Conservation (phyloP, 2,329 filamentous ascomycete genomes). For the Xylariomycetidae sp. region DNA sequence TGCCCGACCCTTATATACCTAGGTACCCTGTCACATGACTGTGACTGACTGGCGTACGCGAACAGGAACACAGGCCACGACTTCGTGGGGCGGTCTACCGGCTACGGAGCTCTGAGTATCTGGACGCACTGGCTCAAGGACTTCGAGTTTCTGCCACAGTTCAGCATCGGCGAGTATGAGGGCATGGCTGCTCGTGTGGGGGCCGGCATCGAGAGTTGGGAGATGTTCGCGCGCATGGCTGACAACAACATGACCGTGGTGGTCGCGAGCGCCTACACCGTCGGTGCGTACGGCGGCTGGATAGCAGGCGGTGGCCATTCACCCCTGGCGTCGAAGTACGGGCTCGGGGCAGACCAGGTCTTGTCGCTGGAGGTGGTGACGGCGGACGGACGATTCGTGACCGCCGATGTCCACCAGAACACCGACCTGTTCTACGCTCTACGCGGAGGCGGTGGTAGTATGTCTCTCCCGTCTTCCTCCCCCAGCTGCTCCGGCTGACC, state of each 20-base stretch:
- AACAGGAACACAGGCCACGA: constrained; percentile 41
- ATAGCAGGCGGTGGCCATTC: constrained; percentile 46
- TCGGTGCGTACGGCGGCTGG: constrained; percentile 43
- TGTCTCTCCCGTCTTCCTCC: constrained; percentile 3
- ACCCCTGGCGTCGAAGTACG: constrained; percentile 37
- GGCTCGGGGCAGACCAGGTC: constrained; percentile 45
- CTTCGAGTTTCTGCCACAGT: constrained; percentile 29
- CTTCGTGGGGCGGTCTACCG: constrained; percentile 38
- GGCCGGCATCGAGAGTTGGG: constrained; percentile 29
- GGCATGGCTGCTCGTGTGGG: constrained; percentile 28
- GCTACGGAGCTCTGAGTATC: constrained; percentile 39
- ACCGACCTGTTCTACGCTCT: constrained; percentile 53
- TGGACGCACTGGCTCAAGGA: constrained; percentile 46
- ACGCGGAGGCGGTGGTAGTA: constrained; percentile 41
- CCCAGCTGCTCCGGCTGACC: not conserved
- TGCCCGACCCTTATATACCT: not conserved
- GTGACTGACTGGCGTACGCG: no score
- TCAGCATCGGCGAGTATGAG: constrained; percentile 21
- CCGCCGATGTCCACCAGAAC: constrained; percentile 38
- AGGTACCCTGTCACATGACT: not conserved
- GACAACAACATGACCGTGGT: constrained; percentile 26
- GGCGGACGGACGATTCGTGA: constrained; percentile 37
- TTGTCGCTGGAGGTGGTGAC: constrained; percentile 42
- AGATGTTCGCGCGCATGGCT: constrained; percentile 24
- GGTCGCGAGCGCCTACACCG: constrained; percentile 27